Evolutionary conservation across 2,329 filamentous ascomycete species (phyloP).

Genomic region (Fusarium siculi): DNA sequence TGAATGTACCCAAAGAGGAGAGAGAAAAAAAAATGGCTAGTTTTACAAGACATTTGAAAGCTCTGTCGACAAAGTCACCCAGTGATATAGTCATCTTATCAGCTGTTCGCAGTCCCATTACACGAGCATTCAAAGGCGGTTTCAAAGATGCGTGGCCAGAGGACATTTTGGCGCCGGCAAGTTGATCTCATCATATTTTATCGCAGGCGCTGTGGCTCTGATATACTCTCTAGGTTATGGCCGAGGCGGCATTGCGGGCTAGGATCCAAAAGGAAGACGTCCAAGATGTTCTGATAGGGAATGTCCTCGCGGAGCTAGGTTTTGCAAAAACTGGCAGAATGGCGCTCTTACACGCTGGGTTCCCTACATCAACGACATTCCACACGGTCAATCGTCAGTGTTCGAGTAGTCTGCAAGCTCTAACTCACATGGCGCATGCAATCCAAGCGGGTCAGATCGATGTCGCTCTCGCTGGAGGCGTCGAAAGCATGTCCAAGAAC

Average conservation of each 20-base stretch:
- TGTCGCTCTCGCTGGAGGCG: constrained; percentile 83
- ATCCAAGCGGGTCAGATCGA: constrained; percentile 79
- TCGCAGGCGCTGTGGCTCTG: accelerated
- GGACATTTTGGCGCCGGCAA: constrained; percentile 76
- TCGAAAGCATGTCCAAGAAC: constrained; percentile 95
- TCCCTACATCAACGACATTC: constrained; percentile 75
- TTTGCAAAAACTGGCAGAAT: constrained; percentile 90
- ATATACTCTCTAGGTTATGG: not conserved
- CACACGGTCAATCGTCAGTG: constrained; percentile 91
- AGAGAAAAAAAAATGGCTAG: not conserved
- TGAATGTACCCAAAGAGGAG: not conserved
- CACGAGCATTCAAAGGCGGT: constrained; percentile 81
- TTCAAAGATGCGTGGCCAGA: constrained; percentile 91
- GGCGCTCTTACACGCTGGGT: constrained; percentile 85
- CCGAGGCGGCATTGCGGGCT: constrained; percentile 45
- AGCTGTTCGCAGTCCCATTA: constrained; percentile 87
- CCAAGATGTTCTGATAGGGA: constrained; percentile 85
- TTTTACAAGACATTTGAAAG: not conserved
- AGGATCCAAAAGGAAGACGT: constrained; percentile 65
- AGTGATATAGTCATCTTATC: constrained; percentile 88
- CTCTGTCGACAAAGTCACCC: constrained; percentile 66
- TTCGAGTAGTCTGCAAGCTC: constrained; percentile 79
- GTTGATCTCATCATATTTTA: accelerated
- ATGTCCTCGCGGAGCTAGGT: constrained; percentile 88
- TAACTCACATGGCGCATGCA: constrained; percentile 77